These are phyloP conservation scores for Trichoderma sp. DNA, from an alignment of 2,329 filamentous ascomycete genomes.

Conservation along the genomic window DNA sequence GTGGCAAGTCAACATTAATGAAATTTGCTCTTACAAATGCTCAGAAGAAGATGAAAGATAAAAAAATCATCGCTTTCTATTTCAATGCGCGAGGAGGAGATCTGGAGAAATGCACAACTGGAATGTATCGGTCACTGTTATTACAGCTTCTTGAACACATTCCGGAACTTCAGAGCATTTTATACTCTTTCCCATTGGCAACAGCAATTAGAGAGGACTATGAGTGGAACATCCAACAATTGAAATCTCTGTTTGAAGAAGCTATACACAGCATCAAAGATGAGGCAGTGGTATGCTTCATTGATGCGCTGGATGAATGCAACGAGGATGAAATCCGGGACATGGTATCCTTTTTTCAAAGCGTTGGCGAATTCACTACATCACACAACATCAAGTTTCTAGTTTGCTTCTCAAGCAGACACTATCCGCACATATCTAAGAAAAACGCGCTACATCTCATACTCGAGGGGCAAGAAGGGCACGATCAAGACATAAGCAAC, in stretches of 20 bases:
- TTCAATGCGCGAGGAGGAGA: slow-evolving; percentile 52
- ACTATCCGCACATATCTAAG: slow-evolving; percentile 50
- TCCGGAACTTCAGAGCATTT: slow-evolving; percentile 41
- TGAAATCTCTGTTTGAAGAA: slow-evolving; percentile 32
- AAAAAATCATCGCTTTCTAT: slow-evolving; percentile 49
- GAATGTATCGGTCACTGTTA: slow-evolving; percentile 56
- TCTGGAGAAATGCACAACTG: slow-evolving; percentile 50
- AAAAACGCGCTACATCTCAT: slow-evolving; percentile 34
- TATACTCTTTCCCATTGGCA: slow-evolving; percentile 55
- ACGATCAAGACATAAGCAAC: slow-evolving; percentile 35
- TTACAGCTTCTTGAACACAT: slow-evolving; percentile 43
- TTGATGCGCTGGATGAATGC: slow-evolving; percentile 54
- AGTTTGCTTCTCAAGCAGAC: slow-evolving; percentile 52
- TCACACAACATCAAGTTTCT: slow-evolving; percentile 33
- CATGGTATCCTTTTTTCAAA: slow-evolving; percentile 49
- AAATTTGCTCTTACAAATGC: slow-evolving; percentile 40
- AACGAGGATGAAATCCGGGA: slow-evolving; percentile 45
- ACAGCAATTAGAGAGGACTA: slow-evolving; percentile 44
- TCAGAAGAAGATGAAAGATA: background rate
- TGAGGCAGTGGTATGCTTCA: slow-evolving; percentile 37
- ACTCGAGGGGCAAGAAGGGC: slow-evolving; percentile 36
- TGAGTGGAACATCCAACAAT: slow-evolving; percentile 7
- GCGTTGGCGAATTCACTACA: slow-evolving; percentile 39
- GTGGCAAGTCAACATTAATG: slow-evolving; percentile 53
- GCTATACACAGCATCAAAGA: slow-evolving; percentile 28